Conservation (phyloP, 192 early-diverging fungal genomes). For the Backusella circina region DNA sequence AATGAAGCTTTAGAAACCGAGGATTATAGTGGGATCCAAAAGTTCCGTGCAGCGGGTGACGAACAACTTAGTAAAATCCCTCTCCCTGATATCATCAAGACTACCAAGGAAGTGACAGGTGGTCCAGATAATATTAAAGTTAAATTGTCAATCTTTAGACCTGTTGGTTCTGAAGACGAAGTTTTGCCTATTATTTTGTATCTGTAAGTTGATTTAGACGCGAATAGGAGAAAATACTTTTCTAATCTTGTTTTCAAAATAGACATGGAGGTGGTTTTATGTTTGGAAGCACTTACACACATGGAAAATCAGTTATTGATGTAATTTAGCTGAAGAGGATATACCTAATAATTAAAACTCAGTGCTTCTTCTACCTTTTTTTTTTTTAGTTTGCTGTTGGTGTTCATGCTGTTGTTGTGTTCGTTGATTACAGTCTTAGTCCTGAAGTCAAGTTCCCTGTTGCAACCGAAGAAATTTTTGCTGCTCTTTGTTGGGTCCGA, state of each 20-base stretch:
- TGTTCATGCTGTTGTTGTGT: neutral
- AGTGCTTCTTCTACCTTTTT: too few species aligned
- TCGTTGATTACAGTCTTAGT: constrained; percentile 15
- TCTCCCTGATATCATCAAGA: neutral
- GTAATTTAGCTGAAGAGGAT: too few species aligned
- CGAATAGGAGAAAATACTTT: neutral
- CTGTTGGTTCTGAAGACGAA: neutral
- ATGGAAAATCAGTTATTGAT: too few species aligned
- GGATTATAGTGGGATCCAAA: neutral
- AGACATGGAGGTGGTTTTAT: neutral
- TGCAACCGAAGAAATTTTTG: constrained; percentile 13
- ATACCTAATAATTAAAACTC: too few species aligned
- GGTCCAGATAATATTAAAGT: neutral
- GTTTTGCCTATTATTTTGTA: neutral
- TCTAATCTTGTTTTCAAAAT: neutral
- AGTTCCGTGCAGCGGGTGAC: neutral
- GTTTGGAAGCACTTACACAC: too few species aligned
- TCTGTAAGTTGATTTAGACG: neutral
- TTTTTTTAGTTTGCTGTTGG: neutral
- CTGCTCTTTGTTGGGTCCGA: constrained; percentile 5
- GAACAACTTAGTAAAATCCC: neutral
- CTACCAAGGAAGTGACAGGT: neutral
- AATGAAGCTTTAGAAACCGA: neutral
- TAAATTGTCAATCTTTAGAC: neutral
- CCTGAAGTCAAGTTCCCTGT: constrained; percentile 3